These are phyloP conservation scores for Thraustochytrium sp. DNA, from an alignment of 352 stramenopile genomes.

Conservation along the genomic window DNA sequence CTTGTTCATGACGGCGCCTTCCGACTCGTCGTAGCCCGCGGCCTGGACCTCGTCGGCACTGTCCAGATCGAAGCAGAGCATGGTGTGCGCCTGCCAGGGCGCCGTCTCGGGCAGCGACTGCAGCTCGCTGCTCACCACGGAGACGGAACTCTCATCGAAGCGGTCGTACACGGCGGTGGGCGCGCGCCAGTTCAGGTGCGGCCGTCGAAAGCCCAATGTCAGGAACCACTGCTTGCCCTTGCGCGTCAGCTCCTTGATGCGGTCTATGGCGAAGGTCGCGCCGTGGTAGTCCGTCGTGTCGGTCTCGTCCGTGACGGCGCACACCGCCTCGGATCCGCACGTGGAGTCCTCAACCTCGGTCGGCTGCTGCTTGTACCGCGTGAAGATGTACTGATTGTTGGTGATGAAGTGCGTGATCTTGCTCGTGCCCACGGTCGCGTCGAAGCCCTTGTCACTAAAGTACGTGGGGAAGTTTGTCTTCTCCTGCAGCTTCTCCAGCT, in stretches of 20 bases:
- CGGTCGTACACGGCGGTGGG: slow-evolving; percentile 1
- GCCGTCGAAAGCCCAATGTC: slow-evolving; percentile 14
- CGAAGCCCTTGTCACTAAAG: neutral
- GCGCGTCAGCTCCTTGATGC: neutral
- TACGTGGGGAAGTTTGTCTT: neutral
- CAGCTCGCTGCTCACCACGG: neutral
- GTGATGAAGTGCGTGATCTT: slow-evolving; percentile 43
- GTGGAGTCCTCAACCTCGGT: neutral
- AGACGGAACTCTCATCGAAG: neutral
- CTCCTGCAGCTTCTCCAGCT: neutral
- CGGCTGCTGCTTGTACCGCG: neutral
- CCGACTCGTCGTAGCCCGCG: neutral
- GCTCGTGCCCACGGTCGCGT: slow-evolving; percentile 6
- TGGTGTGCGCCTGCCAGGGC: neutral
- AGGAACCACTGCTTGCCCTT: slow-evolving; percentile 7
- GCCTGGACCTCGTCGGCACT: neutral
- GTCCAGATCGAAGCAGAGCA: slow-evolving; percentile 9
- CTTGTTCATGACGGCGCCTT: neutral
- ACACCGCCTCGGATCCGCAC: neutral
- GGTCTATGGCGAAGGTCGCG: neutral
- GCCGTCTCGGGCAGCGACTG: neutral
- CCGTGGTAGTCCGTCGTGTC: neutral
- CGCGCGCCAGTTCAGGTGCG: slow-evolving; percentile 27
- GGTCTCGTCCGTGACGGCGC: neutral
- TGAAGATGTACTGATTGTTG: slow-evolving; percentile 16